Evolutionary conservation across 495 filamentous ascomycete genomes (phyloP), one percentile per base, ranked within the genome.

Genomic region (Aspergillus sparsus): DNA sequence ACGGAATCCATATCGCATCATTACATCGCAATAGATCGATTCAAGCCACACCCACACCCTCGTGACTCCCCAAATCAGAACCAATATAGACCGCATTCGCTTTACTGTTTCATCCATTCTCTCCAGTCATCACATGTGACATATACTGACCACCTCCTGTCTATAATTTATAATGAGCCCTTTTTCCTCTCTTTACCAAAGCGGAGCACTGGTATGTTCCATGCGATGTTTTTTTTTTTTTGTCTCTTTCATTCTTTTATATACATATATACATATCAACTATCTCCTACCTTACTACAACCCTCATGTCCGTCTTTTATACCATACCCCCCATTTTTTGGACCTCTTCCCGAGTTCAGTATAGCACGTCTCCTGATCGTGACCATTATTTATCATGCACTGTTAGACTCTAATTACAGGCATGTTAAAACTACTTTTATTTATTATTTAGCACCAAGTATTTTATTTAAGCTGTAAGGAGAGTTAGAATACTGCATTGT

Each of bases 161-260:
- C 47, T 65, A 60, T 68, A 65, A 65, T 63, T 37, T 68, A 62
- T 68, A 63, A 68, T 68, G 45, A 18, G 13, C 16, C 44, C 42
- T 4, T 15, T n/a, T 16, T 21, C 44, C 16, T 47, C 16, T 9
- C n/a, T 46, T 16, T 46, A 8, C 11, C 42, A 13, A 13, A 46
- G 8, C 27, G 35, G 59, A 56, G 42, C 59, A 55, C 45, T 45
- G 59, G 53, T 45, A 56, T 57, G 59, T 62, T 52, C 59, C n/a
- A 47, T 47, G 16, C 39, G 12, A 42, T 42, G 39, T 42, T 42
- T 42, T 15, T 42, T 13, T 42, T 7, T 42, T 15, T 13, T 42
- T 42, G 5, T 42, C 12, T 15, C 39, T 42, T 42, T 11, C 9
- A 11, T 15, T 15, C 39, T 15, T 41, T 41, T 5, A 10, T 13